Evolutionary conservation across 2,329 filamentous ascomycete genomes (phyloP).

Genomic region (Colletotrichum sp.): DNA sequence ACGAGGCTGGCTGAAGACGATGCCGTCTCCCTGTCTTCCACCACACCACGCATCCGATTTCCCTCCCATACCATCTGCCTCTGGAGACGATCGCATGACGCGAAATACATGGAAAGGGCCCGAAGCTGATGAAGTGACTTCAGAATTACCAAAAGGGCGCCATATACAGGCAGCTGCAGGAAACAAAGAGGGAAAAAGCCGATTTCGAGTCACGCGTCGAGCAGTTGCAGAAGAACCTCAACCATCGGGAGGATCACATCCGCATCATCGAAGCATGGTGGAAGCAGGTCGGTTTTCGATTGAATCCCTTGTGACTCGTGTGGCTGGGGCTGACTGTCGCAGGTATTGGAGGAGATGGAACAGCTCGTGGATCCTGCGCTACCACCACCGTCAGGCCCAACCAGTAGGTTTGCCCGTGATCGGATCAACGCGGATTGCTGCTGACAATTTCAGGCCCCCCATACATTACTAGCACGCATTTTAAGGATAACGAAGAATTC

Average conservation of each 20-base stretch:
- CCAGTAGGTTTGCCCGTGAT: constrained; percentile 3
- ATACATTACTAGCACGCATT: constrained; percentile 64
- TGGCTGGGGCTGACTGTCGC: constrained; percentile 27
- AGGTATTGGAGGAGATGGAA: constrained; percentile 70
- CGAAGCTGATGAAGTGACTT: constrained; percentile 18
- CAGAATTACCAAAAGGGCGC: constrained; percentile 84
- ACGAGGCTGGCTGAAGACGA: constrained; percentile 18
- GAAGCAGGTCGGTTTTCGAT: constrained; percentile 71
- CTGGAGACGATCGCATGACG: constrained; percentile 2
- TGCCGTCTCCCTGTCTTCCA: constrained; percentile 8
- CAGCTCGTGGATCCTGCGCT: constrained; percentile 59
- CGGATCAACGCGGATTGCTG: constrained; percentile 12
- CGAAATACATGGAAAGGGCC: constrained; percentile 17
- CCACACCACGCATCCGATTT: constrained; percentile 4
- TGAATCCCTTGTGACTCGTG: constrained; percentile 4
- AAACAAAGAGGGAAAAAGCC: constrained; percentile 90
- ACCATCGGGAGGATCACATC: constrained; percentile 91
- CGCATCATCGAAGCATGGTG: constrained; percentile 93
- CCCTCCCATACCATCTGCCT: background rate
- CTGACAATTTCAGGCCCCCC: constrained; percentile 49
- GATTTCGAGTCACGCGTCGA: constrained; percentile 82
- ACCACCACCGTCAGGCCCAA: constrained; percentile 30
- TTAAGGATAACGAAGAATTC: constrained; percentile 74
- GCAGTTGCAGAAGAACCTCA: constrained; percentile 78
- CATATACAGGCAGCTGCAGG: constrained; percentile 96